These are phyloP conservation scores for Pseudocohnilembus persalinus DNA, from an alignment of 169 alveolate species.

Conservation along the genomic window DNA sequence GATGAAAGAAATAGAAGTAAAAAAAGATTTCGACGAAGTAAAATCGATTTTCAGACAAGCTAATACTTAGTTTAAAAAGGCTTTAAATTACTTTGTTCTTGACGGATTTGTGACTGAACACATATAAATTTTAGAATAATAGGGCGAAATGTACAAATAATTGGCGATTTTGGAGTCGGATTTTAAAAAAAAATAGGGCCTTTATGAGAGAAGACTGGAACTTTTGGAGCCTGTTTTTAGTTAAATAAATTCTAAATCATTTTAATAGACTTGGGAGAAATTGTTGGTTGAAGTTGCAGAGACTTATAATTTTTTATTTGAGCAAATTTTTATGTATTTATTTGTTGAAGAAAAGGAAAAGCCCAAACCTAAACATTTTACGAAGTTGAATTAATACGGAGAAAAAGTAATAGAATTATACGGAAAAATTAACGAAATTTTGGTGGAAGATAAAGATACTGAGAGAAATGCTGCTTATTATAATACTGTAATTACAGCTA, in stretches of 20 bases:
- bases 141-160: constrained; percentile 69
- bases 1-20: constrained; percentile 64
- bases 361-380: constrained; percentile 56
- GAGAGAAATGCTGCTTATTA: constrained; percentile 56
- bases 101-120: constrained; percentile 84
- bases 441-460: constrained; percentile 47
- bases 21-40: constrained; percentile 76
- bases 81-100: constrained; percentile 65
- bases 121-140: constrained; percentile 70
- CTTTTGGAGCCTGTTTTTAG: constrained; percentile 64
- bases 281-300: constrained; percentile 69
- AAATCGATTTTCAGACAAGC: constrained; percentile 76
- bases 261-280: constrained; percentile 63
- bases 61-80: constrained; percentile 80
- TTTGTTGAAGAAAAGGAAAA: constrained; percentile 33
- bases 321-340: constrained; percentile 55
- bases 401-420: constrained; percentile 38
- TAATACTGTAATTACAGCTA: constrained; percentile 53
- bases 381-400: constrained; percentile 62
- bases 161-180: constrained; percentile 66
- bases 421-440: constrained; percentile 40
- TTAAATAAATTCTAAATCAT: constrained; percentile 66
- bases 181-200: constrained; percentile 62
- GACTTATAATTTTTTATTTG: constrained; percentile 69
- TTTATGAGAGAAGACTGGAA: constrained; percentile 81